Percentiles rank a stretch among this genome's conserved stretches.
These are phyloP conservation scores for Clonostachys rosea DNA, from an alignment of 2,329 filamentous ascomycete genomes.

Conservation along the genomic window DNA sequence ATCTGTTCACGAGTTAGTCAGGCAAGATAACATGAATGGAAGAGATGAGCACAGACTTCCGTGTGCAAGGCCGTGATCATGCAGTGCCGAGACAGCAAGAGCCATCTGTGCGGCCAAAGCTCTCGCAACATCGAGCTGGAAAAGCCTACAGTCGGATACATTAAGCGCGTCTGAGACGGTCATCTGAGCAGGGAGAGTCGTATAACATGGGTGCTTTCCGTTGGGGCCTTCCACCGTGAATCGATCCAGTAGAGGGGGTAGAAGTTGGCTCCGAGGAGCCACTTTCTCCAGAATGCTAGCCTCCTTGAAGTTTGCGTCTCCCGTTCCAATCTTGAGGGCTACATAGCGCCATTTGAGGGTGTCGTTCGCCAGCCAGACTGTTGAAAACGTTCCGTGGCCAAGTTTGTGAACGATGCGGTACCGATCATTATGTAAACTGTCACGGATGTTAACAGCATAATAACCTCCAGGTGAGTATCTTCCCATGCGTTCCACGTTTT, in stretches of 20 bases:
- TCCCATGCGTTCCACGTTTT: slow-evolving; percentile 11
- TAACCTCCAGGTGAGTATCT: slow-evolving; percentile 27
- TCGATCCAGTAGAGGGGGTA: slow-evolving; percentile 7
- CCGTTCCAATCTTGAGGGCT: slow-evolving; percentile 21
- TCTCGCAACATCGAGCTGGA: slow-evolving; percentile 17
- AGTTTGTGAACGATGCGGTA: slow-evolving; percentile 20
- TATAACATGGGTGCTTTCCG: slow-evolving; percentile 17
- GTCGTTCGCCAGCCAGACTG: slow-evolving; percentile 23
- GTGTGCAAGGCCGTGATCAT: slow-evolving; percentile 21
- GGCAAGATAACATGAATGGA: not conserved
- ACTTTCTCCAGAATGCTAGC: slow-evolving; percentile 10
- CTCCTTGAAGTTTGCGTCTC: slow-evolving; percentile 10
- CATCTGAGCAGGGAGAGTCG: slow-evolving; percentile 13
- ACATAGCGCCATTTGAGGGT: slow-evolving; percentile 13
- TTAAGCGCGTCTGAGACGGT: slow-evolving; percentile 11
- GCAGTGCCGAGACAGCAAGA: slow-evolving; percentile 19
- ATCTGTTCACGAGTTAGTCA: slow-evolving; percentile 8
- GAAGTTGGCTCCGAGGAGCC: not conserved
- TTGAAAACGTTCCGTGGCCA: slow-evolving; percentile 19
- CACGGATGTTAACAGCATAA: slow-evolving; percentile 29
- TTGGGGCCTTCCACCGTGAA: slow-evolving; percentile 18
- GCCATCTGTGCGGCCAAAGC: slow-evolving; percentile 16
- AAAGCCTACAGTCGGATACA: slow-evolving; percentile 5
- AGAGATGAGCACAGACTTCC: slow-evolving; percentile 11
- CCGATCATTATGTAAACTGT: slow-evolving; percentile 17